Percentiles rank a stretch among this genome's conserved stretches.
Conservation (phyloP, 331 rosid species). For the Rhamnella rubrinervis region DNA sequence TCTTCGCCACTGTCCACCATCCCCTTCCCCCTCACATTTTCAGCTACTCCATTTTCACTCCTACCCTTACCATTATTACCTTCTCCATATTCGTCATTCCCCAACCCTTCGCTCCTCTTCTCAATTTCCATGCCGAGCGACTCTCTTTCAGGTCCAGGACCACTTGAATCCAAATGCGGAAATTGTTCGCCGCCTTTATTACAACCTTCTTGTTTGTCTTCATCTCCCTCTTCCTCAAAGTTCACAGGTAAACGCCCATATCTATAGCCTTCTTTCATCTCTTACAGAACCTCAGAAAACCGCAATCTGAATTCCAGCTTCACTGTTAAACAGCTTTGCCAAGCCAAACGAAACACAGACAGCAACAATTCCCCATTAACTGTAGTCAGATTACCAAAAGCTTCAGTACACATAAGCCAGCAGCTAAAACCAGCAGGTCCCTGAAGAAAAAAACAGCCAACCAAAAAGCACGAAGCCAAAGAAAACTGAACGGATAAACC, state of each 20-base stretch:
- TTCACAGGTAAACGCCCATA: slow-evolving; percentile 41
- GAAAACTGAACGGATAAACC: background rate
- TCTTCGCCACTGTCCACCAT: slow-evolving; percentile 25
- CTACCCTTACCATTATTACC: slow-evolving; percentile 33
- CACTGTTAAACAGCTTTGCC: slow-evolving; percentile 13
- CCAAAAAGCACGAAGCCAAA: background rate
- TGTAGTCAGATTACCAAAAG: background rate
- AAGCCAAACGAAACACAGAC: slow-evolving; percentile 28
- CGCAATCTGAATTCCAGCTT: slow-evolving; percentile 35
- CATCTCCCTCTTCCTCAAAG: slow-evolving; percentile 23
- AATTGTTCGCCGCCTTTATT: slow-evolving; percentile 30
- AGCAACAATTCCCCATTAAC: slow-evolving; percentile 25
- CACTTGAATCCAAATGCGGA: slow-evolving; percentile 19
- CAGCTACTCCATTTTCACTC: slow-evolving; percentile 33
- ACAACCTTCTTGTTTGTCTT: slow-evolving; percentile 14
- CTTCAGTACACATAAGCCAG: slow-evolving; percentile 9
- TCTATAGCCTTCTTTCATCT: slow-evolving; percentile 78
- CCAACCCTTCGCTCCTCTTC: slow-evolving; percentile 26
- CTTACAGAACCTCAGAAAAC: slow-evolving; percentile 25
- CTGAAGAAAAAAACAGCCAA: background rate
- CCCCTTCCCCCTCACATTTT: slow-evolving; percentile 34
- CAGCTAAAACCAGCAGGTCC: background rate
- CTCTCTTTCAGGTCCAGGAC: slow-evolving; percentile 27
- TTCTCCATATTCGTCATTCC: slow-evolving; percentile 25
- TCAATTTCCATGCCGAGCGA: slow-evolving; percentile 11